A percentile compares a stretch with the other conserved stretches of the same genome.
These are phyloP conservation scores for Neopestalotiopsis sp. DNA, from an alignment of 2,329 filamentous ascomycete genomes.

Conservation along the genomic window DNA sequence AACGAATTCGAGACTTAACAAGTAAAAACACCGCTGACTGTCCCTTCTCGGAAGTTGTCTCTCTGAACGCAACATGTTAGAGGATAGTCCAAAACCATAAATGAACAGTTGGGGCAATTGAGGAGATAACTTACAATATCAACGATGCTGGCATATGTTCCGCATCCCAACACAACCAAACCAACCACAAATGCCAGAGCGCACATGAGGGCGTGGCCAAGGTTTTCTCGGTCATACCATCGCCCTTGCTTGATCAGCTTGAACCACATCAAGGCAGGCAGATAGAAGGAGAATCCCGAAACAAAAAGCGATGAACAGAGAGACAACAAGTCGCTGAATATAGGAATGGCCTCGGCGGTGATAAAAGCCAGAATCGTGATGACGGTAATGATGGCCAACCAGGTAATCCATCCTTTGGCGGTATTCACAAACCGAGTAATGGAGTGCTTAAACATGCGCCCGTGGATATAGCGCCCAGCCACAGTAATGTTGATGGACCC, in stretches of 20 bases:
- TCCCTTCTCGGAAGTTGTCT: constrained; percentile 4
- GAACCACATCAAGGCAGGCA: constrained; percentile 42
- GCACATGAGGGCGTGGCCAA: constrained; percentile 30
- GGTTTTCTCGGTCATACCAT: constrained; percentile 34
- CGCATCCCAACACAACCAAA: constrained; percentile 36
- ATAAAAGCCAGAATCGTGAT: constrained; percentile 72
- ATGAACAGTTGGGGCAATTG: not conserved
- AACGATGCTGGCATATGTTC: constrained; percentile 38
- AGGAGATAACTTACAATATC: constrained; percentile 37
- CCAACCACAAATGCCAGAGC: constrained; percentile 36
- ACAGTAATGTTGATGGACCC: constrained; percentile 67
- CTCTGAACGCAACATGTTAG: not conserved
- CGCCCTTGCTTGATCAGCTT: constrained; percentile 36
- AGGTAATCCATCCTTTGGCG: constrained; percentile 44
- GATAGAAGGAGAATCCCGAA: constrained; percentile 49
- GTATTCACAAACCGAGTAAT: constrained; percentile 40
- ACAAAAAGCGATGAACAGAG: constrained; percentile 57
- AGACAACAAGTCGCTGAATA: constrained; percentile 71
- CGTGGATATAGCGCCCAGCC: constrained; percentile 45
- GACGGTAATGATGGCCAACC: constrained; percentile 62
- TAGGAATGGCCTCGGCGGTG: constrained; percentile 75
- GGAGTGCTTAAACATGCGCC: constrained; percentile 37
- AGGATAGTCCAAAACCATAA: too few relatives aligned
- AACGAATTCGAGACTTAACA: not conserved
- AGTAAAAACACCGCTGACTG: constrained; percentile 14